Conservation (phyloP, 2,329 filamentous ascomycete species). For the Sporothrix humicola region DNA sequence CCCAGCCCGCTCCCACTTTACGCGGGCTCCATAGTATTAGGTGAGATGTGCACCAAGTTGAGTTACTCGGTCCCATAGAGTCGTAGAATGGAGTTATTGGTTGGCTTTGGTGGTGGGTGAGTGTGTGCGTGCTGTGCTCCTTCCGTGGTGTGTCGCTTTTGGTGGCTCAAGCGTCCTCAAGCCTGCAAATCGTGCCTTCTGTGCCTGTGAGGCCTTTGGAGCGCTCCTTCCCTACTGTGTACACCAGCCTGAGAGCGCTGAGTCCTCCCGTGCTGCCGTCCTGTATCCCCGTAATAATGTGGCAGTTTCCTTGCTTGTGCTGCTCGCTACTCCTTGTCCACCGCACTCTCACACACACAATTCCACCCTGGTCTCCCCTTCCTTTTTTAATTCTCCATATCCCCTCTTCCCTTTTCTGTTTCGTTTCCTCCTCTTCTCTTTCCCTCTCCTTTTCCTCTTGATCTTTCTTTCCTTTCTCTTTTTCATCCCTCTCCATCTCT, state of each 20-base stretch:
- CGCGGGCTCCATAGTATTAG: slow-evolving; percentile 36
- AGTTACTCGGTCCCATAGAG: slow-evolving; percentile 27
- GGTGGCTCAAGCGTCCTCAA: background rate
- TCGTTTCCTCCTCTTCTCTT: slow-evolving; percentile 18
- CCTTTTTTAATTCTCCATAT: slow-evolving; percentile 41
- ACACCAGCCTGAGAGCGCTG: background rate
- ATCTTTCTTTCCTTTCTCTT: slow-evolving; percentile 19
- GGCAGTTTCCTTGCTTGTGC: slow-evolving; percentile 3
- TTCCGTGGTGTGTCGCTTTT: background rate
- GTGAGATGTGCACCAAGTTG: slow-evolving; percentile 48
- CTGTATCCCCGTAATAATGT: slow-evolving; percentile 15
- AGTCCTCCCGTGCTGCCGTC: slow-evolving; percentile 12
- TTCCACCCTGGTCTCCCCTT: slow-evolving; percentile 38
- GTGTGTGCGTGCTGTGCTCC: background rate
- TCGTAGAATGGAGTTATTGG: slow-evolving; percentile 2
- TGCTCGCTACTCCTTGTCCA: slow-evolving; percentile 45
- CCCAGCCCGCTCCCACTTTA: slow-evolving; percentile 38
- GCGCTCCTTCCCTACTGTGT: background rate
- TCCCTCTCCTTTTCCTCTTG: slow-evolving; percentile 11
- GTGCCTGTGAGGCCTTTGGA: background rate
- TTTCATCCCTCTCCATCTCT: slow-evolving; percentile 8
- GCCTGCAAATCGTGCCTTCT: background rate
- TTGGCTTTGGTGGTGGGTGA: slow-evolving; percentile 1
- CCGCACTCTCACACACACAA: slow-evolving; percentile 37
- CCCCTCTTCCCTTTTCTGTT: slow-evolving; percentile 39